These are phyloP conservation scores for Penicillium parvum DNA, from an alignment of 495 filamentous ascomycete species.

Conservation along the genomic window DNA sequence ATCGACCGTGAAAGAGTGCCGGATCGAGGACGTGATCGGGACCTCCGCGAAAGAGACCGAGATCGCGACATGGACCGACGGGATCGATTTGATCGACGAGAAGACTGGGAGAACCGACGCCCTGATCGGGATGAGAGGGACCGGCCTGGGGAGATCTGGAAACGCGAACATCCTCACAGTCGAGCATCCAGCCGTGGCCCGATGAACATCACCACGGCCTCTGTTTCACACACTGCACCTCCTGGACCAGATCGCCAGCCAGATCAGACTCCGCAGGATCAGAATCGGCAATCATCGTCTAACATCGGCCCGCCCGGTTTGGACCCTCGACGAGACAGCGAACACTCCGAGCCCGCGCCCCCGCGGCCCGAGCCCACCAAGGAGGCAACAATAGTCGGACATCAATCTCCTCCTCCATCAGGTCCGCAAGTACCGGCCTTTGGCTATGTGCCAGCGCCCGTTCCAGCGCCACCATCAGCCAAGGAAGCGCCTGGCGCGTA, in stretches of 20 bases:
- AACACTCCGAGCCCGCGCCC: constrained; percentile 34
- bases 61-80: constrained; percentile 37
- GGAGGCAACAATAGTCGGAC: constrained; percentile 34
- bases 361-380: constrained; percentile 37
- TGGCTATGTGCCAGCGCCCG: constrained; percentile 51
- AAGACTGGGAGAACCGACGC: constrained; percentile 37
- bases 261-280: constrained; percentile 26
- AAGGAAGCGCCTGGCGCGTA: constrained; percentile 41
- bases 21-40: constrained; percentile 32
- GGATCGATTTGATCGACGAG: constrained; percentile 46
- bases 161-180: constrained; percentile 44
- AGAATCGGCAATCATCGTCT: constrained; percentile 36
- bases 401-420: constrained; percentile 65
- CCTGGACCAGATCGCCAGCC: constrained; percentile 13
- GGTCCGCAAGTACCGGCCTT: constrained; percentile 81
- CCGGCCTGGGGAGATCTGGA: constrained; percentile 54
- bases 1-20: constrained; percentile 29
- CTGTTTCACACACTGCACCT: constrained; percentile 3
- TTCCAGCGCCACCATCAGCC: constrained; percentile 20
- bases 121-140: constrained; percentile 53
- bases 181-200: constrained; percentile 41
- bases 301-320: constrained; percentile 19
- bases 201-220: constrained; percentile 22
- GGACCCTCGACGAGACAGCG: constrained; percentile 41
- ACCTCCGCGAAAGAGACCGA: constrained; percentile 34